Percentiles rank a stretch among this genome's conserved stretches.
phyloP scores from a whole-genome alignment of 1,284 basidiomycete genomes.

The Lignosus rhinocerotis region DNA sequence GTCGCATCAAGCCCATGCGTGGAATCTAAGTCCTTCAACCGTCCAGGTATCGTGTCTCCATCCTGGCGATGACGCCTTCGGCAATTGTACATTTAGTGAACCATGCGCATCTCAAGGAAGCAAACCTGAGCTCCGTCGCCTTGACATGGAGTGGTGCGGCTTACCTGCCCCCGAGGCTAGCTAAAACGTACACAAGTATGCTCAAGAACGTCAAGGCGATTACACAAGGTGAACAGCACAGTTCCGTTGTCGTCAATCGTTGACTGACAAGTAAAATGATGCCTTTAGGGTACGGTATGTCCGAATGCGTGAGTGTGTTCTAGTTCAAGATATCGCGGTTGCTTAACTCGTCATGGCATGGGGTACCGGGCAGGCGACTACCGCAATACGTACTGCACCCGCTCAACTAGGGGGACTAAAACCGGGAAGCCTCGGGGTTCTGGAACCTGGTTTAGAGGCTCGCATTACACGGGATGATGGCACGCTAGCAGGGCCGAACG shows the following conservation, averaged over 20 bases:
- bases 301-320: slow-evolving; percentile 57
- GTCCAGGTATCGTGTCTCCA: slow-evolving; percentile 52
- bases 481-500: slow-evolving; percentile 50
- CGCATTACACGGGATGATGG: slow-evolving; percentile 63
- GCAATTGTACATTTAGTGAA: slow-evolving; percentile 65
- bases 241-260: not conserved
- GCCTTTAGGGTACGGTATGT: slow-evolving; percentile 68
- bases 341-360: not conserved
- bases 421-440: slow-evolving; percentile 54
- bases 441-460: slow-evolving; percentile 64
- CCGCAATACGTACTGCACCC: slow-evolving; percentile 43
- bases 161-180: slow-evolving; percentile 60
- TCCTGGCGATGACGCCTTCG: slow-evolving; percentile 60
- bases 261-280: not conserved
- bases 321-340: too few species aligned
- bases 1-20: not conserved
- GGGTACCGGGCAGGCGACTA: slow-evolving; percentile 51
- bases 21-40: not conserved
- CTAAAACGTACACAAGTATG: slow-evolving; percentile 40
- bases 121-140: slow-evolving; percentile 56
- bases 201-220: slow-evolving; percentile 39
- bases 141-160: slow-evolving; percentile 58
- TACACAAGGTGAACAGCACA: slow-evolving; percentile 45
- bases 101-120: slow-evolving; percentile 47
- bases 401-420: slow-evolving; percentile 48